A percentile compares a stretch with the other conserved stretches of the same genome.
These are phyloP conservation scores for Baorangia bicolor DNA, from an alignment of 768 basidiomycete genomes.

Conservation along the genomic window DNA sequence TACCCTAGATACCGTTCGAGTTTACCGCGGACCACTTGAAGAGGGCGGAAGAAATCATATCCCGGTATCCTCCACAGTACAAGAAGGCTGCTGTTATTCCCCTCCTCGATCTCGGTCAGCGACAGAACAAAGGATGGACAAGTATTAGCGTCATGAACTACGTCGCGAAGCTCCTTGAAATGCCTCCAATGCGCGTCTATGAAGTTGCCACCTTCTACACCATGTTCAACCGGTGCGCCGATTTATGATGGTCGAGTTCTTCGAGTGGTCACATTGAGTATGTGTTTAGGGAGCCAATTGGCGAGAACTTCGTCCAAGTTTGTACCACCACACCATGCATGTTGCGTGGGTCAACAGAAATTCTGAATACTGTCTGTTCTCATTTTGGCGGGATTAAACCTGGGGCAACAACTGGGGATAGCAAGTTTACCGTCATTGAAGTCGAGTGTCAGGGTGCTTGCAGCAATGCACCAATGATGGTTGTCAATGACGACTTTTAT, in stretches of 20 bases:
- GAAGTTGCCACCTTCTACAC: slow-evolving; percentile 99
- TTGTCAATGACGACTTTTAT: slow-evolving; percentile 95
- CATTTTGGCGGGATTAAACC: slow-evolving; percentile 84
- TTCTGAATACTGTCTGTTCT: slow-evolving; percentile 77
- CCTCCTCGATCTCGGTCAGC: slow-evolving; percentile 91
- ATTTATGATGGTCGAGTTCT: not conserved
- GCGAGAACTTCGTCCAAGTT: slow-evolving; percentile 92
- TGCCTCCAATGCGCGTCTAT: slow-evolving; percentile 98
- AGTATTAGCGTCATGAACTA: slow-evolving; percentile 99
- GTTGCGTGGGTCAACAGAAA: slow-evolving; percentile 88
- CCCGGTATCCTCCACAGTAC: slow-evolving; percentile 94
- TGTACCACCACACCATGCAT: slow-evolving; percentile 99
- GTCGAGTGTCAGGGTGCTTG: slow-evolving; percentile 99
- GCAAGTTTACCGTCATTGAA: slow-evolving; percentile 96
- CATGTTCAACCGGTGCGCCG: slow-evolving; percentile 95
- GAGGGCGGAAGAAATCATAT: slow-evolving; percentile 85
- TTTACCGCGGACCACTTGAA: slow-evolving; percentile 81
- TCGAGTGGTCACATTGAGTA: not conserved
- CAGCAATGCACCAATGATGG: slow-evolving; percentile 97
- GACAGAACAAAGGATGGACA: slow-evolving; percentile 98
- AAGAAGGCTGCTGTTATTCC: slow-evolving; percentile 99
- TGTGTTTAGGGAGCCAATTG: slow-evolving; percentile 79
- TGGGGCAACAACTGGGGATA: slow-evolving; percentile 92
- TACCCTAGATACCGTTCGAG: slow-evolving; percentile 79
- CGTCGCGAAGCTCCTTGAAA: slow-evolving; percentile 87